phyloP scores from a whole-genome alignment of 1,139 yeast genomes.

The Magnusiomyces paraingens region DNA sequence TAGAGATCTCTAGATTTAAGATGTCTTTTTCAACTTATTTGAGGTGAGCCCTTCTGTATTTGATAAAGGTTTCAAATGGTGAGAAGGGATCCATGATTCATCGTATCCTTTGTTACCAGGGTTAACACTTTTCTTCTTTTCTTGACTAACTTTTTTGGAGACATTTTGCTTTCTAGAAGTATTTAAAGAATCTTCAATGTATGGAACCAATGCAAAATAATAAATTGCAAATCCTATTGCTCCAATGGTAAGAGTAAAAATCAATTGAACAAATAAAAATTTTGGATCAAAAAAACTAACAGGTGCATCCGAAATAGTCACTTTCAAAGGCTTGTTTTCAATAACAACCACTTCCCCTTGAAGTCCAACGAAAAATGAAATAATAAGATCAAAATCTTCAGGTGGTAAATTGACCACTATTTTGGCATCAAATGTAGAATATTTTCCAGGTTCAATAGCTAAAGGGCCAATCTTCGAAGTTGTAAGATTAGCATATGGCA shows the following conservation, averaged over 20 bases:
- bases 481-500: constrained; percentile 52
- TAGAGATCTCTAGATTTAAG: too few relatives aligned
- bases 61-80: constrained; percentile 35
- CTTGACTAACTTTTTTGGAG: constrained; percentile 23
- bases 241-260: constrained; percentile 47
- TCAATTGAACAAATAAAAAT: constrained; percentile 53
- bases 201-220: constrained; percentile 40
- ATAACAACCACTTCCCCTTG: constrained; percentile 46
- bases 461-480: constrained; percentile 61
- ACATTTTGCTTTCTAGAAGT: constrained; percentile 21
- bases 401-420: constrained; percentile 47
- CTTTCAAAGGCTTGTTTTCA: constrained; percentile 52
- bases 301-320: constrained; percentile 56
- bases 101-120: constrained; percentile 37
- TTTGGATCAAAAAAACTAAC: constrained; percentile 70
- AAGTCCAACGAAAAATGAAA: constrained; percentile 50
- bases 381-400: constrained; percentile 53
- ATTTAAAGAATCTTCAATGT: constrained; percentile 28
- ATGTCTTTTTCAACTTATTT: too few relatives aligned
- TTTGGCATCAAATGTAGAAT: constrained; percentile 29
- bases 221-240: constrained; percentile 45
- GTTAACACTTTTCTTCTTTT: constrained; percentile 29
- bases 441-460: constrained; percentile 43
- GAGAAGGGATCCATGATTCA: constrained; percentile 56
- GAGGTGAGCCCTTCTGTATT: too few relatives aligned